Evolutionary conservation across 768 basidiomycete genomes (phyloP).

Genomic region (Leccinum longicurvipes): DNA sequence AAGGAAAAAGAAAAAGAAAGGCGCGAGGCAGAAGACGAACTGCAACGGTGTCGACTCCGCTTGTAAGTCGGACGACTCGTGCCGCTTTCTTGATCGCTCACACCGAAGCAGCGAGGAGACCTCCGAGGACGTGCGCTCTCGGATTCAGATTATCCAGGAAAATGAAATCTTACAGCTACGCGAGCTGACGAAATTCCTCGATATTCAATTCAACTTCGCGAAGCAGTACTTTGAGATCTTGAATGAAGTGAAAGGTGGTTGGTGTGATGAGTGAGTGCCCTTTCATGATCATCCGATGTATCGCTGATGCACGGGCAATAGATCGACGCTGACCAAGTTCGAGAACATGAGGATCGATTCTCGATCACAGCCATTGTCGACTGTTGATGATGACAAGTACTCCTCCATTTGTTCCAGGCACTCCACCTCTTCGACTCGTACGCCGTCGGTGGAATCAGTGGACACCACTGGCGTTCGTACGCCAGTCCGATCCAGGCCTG

Average conservation of each 20-base stretch:
- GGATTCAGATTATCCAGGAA: slow-evolving; percentile 78
- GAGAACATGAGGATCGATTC: slow-evolving; percentile 19
- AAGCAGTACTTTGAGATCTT: slow-evolving; percentile 72
- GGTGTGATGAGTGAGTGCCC: slow-evolving; percentile 59
- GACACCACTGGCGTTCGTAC: slow-evolving; percentile 27
- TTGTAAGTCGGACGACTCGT: slow-evolving; percentile 52
- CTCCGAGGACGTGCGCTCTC: slow-evolving; percentile 75
- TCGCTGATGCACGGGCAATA: slow-evolving; percentile 16
- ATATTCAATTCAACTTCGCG: slow-evolving; percentile 71
- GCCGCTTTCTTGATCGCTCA: slow-evolving; percentile 6
- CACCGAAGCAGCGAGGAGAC: slow-evolving; percentile 68
- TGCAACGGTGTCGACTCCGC: slow-evolving; percentile 64
- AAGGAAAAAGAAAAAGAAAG: slow-evolving; percentile 78
- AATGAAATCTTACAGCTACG: slow-evolving; percentile 70
- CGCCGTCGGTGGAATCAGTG: slow-evolving; percentile 35
- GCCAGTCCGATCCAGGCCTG: slow-evolving; percentile 40
- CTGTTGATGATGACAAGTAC: slow-evolving; percentile 27
- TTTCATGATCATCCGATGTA: neutral
- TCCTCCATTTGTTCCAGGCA: slow-evolving; percentile 34
- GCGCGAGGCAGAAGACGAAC: slow-evolving; percentile 77
- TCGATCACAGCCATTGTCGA: slow-evolving; percentile 15
- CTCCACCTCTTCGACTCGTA: slow-evolving; percentile 24
- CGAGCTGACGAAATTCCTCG: slow-evolving; percentile 68
- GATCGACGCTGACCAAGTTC: slow-evolving; percentile 29
- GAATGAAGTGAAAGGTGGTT: slow-evolving; percentile 61